Percentiles rank a stretch among this genome's conserved stretches.
Evolutionary conservation across 257 asterid genomes (phyloP).

Genomic region (Rauvolfia tetraphylla): DNA sequence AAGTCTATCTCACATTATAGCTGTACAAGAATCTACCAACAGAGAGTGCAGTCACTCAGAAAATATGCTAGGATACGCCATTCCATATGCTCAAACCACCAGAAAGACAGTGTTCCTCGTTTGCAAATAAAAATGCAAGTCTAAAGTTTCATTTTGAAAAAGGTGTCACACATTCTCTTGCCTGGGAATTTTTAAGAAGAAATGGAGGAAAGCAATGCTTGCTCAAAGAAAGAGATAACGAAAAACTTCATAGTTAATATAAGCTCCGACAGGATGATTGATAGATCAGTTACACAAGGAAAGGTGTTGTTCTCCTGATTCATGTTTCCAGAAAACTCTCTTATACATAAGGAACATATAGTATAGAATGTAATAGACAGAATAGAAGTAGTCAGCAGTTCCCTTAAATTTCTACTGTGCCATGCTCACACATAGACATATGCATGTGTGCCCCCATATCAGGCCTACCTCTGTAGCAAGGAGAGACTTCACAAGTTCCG

Average conservation of each 20-base stretch:
- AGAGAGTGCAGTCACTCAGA: neutral
- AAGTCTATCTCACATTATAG: neutral
- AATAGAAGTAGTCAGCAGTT: neutral
- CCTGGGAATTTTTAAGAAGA: neutral
- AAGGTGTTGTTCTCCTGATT: neutral
- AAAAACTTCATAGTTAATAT: neutral
- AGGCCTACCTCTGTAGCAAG: constrained; percentile 74
- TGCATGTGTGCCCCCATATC: constrained; percentile 6
- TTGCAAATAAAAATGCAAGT: neutral
- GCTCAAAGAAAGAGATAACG: neutral
- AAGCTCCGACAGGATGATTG: neutral
- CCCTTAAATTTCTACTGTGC: neutral
- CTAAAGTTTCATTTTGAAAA: neutral
- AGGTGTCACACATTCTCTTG: neutral
- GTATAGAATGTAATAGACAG: neutral
- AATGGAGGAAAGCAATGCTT: neutral
- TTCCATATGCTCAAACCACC: neutral
- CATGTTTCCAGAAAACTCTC: neutral
- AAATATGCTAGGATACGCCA: neutral
- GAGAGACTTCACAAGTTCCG: constrained; percentile 77
- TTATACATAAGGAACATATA: neutral
- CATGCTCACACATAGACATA: neutral
- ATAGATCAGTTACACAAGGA: neutral
- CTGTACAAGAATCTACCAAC: neutral
- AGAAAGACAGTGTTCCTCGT: neutral